Percentiles rank a stretch among this genome's conserved stretches.
phyloP scores from a whole-genome alignment of 805 yeast genomes.

The Wickerhamiella shivajii region DNA sequence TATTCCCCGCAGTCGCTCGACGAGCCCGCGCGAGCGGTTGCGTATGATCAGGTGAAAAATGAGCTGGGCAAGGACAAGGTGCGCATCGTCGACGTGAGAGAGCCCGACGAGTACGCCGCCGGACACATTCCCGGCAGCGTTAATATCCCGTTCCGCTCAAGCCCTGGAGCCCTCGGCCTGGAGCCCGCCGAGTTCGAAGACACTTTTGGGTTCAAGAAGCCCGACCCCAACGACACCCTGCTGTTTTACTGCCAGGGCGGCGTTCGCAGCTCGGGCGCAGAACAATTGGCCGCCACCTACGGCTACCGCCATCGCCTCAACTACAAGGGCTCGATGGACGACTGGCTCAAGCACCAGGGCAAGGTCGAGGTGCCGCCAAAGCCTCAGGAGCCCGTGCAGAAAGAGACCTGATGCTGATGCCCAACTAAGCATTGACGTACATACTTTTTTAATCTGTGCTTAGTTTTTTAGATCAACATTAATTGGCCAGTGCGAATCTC shows the following conservation, averaged over 20 bases:
- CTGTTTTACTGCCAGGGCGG: slow-evolving; percentile 90
- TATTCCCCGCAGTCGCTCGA: slow-evolving; percentile 21
- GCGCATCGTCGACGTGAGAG: slow-evolving; percentile 78
- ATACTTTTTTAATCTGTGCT: no score
- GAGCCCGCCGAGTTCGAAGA: slow-evolving; percentile 66
- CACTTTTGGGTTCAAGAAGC: slow-evolving; percentile 70
- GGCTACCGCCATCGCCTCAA: slow-evolving; percentile 78
- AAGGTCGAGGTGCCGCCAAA: slow-evolving; percentile 49
- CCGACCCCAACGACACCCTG: slow-evolving; percentile 51
- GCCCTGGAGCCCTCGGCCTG: slow-evolving; percentile 84
- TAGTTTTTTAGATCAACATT: no score
- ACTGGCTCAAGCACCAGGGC: slow-evolving; percentile 55
- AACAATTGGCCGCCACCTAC: slow-evolving; percentile 77
- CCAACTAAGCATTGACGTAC: no score
- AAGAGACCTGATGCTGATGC: no score
- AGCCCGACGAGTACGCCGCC: slow-evolving; percentile 59
- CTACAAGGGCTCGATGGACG: slow-evolving; percentile 75
- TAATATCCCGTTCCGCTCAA: slow-evolving; percentile 76
- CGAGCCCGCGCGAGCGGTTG: slow-evolving; percentile 36
- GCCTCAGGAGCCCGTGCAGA: no score
- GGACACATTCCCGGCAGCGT: slow-evolving; percentile 77
- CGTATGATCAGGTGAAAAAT: slow-evolving; percentile 39
- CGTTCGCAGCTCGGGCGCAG: slow-evolving; percentile 79
- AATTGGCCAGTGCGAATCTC: no score
- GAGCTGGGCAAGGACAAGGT: slow-evolving; percentile 31